These are phyloP conservation scores for Stachybotrys echinatus DNA, from an alignment of 2,329 filamentous ascomycete genomes.

Conservation along the genomic window DNA sequence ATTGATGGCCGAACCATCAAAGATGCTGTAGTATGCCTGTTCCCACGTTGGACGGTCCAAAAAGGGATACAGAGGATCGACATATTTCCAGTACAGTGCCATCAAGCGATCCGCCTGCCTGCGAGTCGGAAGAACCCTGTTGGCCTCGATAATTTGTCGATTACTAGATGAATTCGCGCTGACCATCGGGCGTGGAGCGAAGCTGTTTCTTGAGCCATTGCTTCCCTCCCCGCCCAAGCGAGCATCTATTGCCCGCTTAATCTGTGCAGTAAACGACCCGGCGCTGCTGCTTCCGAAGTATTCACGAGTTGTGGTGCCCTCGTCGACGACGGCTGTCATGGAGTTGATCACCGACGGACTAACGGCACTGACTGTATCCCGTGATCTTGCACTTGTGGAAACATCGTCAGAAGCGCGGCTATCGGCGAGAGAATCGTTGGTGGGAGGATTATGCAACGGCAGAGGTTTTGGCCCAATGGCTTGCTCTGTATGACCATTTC, in stretches of 20 bases:
- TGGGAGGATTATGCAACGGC: background rate
- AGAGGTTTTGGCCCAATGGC: background rate
- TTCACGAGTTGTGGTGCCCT: constrained; percentile 31
- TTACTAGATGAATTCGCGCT: no score
- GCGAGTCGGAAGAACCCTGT: constrained; percentile 38
- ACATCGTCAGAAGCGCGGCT: background rate
- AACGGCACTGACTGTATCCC: background rate
- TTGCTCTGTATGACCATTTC: background rate
- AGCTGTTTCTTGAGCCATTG: background rate
- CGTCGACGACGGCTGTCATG: constrained; percentile 39
- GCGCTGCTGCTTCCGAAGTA: constrained; percentile 43
- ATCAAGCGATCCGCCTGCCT: constrained; percentile 39
- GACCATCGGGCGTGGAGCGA: background rate
- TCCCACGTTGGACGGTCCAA: constrained; percentile 31
- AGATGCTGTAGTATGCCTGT: constrained; percentile 33
- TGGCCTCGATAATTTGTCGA: constrained; percentile 10
- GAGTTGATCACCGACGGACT: constrained; percentile 33
- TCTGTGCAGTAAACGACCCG: constrained; percentile 40
- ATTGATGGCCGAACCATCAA: constrained; percentile 28
- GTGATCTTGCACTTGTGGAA: background rate
- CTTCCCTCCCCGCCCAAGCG: constrained; percentile 12
- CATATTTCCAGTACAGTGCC: constrained; percentile 39
- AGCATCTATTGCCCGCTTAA: constrained; percentile 35
- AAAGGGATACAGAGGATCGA: constrained; percentile 41
- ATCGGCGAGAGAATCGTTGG: background rate